These are phyloP conservation scores for Acacia acuminata DNA, from an alignment of 306 rosid species.

Conservation along the genomic window DNA sequence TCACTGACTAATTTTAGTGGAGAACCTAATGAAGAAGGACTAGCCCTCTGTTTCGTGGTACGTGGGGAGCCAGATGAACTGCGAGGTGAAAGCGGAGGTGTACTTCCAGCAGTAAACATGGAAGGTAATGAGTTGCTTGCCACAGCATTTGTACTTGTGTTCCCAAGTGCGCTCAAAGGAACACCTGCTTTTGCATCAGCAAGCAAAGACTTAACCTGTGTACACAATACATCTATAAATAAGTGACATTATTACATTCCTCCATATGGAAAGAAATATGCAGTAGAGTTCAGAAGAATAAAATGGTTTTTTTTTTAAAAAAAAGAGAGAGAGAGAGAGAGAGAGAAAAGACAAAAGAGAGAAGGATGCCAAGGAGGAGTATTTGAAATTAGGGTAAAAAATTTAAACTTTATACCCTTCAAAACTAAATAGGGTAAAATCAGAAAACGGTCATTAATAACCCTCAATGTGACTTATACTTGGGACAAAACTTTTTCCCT, in stretches of 20 bases:
- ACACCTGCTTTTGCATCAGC: conserved; percentile 64
- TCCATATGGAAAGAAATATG: neutral
- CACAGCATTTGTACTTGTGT: conserved; percentile 42
- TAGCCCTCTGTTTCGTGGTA: conserved; percentile 55
- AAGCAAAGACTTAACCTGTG: conserved; percentile 68
- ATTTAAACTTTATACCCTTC: conserved; percentile 6
- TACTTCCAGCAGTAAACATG: conserved; percentile 66
- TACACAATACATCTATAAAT: conserved; percentile 35
- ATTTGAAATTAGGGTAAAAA: conserved; percentile 15
- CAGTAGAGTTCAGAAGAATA: conserved; percentile 20
- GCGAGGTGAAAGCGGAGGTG: conserved; percentile 88
- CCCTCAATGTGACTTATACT: too few species aligned
- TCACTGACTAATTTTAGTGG: conserved; percentile 70
- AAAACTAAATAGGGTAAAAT: neutral
- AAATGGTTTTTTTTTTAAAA: neutral
- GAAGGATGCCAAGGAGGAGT: neutral
- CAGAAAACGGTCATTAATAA: too few species aligned
- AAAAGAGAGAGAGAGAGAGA: too few species aligned
- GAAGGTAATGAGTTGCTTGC: conserved; percentile 56
- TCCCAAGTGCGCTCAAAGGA: conserved; percentile 49
- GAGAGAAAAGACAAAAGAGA: neutral
- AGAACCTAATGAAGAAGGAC: conserved; percentile 69
- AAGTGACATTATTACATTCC: conserved; percentile 7
- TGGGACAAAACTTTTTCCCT: too few species aligned
- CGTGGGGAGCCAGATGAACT: conserved; percentile 84